These are phyloP conservation scores for Lichina pygmaea DNA, from an alignment of 495 filamentous ascomycete genomes.

Conservation along the genomic window DNA sequence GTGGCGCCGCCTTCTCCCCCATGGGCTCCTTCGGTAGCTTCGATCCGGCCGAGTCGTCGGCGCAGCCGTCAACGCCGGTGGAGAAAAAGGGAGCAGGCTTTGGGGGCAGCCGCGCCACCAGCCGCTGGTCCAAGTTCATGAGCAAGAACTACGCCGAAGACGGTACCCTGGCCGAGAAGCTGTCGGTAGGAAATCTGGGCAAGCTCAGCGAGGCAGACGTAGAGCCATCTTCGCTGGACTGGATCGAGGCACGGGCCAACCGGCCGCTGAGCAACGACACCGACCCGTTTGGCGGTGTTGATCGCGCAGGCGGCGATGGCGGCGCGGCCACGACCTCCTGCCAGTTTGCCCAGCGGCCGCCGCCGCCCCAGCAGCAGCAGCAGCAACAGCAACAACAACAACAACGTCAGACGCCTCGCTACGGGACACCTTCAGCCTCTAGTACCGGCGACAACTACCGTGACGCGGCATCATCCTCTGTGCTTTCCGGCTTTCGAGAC, in stretches of 20 bases:
- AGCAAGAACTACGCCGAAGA: constrained; percentile 53
- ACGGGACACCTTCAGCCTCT: constrained; percentile 31
- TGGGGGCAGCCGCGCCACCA: constrained; percentile 44
- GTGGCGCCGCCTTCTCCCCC: constrained; percentile 30
- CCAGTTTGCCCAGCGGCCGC: too few relatives aligned
- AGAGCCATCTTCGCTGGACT: constrained; percentile 18
- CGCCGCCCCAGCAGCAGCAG: too few relatives aligned
- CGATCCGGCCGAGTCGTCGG: constrained; percentile 22
- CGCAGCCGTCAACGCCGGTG: constrained; percentile 19
- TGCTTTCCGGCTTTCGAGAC: constrained; percentile 39
- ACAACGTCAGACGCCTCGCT: constrained; percentile 14
- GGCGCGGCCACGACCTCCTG: constrained; percentile 18
- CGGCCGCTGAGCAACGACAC: constrained; percentile 40
- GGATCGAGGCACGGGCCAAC: constrained; percentile 24
- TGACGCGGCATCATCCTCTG: constrained; percentile 57
- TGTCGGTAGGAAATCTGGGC: constrained; percentile 22
- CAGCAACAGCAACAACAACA: constrained; percentile 1
- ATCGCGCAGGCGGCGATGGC: constrained; percentile 43
- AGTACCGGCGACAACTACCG: constrained; percentile 20
- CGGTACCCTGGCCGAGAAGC: constrained; percentile 24
- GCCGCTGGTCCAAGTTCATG: constrained; percentile 61
- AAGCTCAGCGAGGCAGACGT: constrained; percentile 24
- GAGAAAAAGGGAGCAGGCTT: constrained; percentile 41
- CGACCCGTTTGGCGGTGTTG: constrained; percentile 52
- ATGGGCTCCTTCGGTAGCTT: constrained; percentile 83